Base-by-base conservation (phyloP, 129 eudicot species). In the Flaveria bidentis region DNA sequence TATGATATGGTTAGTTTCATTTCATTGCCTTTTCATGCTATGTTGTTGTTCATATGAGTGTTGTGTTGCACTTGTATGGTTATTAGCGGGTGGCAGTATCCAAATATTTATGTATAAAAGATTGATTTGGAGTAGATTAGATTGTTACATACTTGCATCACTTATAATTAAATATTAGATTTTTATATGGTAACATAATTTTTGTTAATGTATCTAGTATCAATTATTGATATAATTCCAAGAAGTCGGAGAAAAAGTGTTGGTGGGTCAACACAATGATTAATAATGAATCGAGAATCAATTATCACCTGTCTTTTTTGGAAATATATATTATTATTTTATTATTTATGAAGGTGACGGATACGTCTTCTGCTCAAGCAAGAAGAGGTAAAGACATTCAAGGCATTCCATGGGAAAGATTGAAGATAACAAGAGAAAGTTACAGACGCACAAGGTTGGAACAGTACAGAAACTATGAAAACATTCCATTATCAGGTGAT, bases 361-460 rank as follows among this genome's bases (percentile, higher is more conserved):
- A 93, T 84, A 93, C 97, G 11, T 86, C 97, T 6, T 83, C 96
- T 52, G 81, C 88, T 60, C 92, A 88, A 87, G 97, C 98, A 46
- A 86, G 96, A 68, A 84, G 78, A 84, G 98, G 98, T 30, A 92
- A 88, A 80, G 98, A 92, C 78, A 88, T 92, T 72, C 98, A 92
- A 73, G 96, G 98, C 2, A 88, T 93, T 67, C 96, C 97, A 0
- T 93, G 98, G 98, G 92, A 90, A 42, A 82, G 94, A 73, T 63
- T 93, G 68, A 90, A 85, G 76, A 84, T 93, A 39, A 90, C 97
- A 6, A 84, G 98, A 72, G 84, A 90, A 67, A 88, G 86, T 45
- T 93, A 93, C 76, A 79, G 98, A 76, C 79, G 67, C 56, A 93
- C 97, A 9, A 79, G 98, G 76, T 82, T 93, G 11, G 92, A 90